These are phyloP conservation scores for Trichoderma endophyticum DNA, from an alignment of 2,329 filamentous ascomycete species.

Conservation along the genomic window DNA sequence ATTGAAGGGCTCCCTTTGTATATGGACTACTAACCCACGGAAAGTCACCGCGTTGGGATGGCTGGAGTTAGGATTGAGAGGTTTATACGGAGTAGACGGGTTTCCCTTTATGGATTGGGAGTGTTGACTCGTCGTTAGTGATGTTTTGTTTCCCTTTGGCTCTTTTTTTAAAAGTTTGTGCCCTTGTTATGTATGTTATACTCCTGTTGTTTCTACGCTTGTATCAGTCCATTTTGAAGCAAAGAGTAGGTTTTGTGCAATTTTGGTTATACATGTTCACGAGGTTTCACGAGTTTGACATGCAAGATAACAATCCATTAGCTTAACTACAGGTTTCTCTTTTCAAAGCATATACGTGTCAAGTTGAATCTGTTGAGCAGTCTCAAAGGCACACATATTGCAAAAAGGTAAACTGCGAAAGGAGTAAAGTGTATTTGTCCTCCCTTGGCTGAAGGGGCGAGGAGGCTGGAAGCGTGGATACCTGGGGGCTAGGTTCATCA, in stretches of 20 bases:
- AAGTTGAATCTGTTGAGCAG: neutral
- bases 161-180: neutral
- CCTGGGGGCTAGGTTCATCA: neutral
- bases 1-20: neutral
- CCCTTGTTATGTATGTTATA: neutral
- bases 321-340: neutral
- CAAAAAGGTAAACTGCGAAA: neutral
- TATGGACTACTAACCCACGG: neutral
- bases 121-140: neutral
- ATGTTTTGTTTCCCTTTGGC: neutral
- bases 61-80: neutral
- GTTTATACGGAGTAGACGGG: neutral
- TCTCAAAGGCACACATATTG: neutral
- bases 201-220: neutral
- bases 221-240: neutral
- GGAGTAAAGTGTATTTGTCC: neutral
- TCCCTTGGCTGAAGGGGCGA: neutral
- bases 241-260: no score
- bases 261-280: no score
- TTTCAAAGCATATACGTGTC: neutral
- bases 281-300: neutral
- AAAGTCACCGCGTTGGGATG: neutral
- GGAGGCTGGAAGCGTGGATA: neutral
- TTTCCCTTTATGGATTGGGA: neutral
- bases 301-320: neutral